These are phyloP conservation scores for Neofusicoccum parvum DNA, from an alignment of 2,329 filamentous ascomycete species.

Conservation along the genomic window DNA sequence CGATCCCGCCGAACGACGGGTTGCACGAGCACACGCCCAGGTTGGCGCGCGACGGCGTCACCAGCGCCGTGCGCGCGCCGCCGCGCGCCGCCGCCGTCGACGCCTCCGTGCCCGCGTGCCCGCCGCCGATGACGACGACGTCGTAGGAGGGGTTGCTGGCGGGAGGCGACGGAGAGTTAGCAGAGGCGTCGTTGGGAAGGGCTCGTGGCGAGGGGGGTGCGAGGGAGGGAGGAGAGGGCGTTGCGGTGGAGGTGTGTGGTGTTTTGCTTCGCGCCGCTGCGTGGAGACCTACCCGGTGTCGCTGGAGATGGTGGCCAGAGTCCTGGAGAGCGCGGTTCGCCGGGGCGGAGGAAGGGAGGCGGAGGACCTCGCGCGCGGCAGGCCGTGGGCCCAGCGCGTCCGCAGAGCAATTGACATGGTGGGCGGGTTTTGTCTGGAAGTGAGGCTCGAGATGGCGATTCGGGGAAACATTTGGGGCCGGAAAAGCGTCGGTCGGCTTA, in stretches of 20 bases:
- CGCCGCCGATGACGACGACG: constrained; percentile 93
- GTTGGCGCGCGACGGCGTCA: constrained; percentile 86
- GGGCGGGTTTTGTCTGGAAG: neutral
- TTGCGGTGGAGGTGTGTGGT: neutral
- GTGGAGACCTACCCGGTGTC: constrained; percentile 31
- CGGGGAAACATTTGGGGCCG: constrained; percentile 3
- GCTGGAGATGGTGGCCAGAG: constrained; percentile 50
- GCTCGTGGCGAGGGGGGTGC: no score
- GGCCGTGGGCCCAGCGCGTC: constrained; percentile 50
- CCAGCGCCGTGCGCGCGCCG: constrained; percentile 83
- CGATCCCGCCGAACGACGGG: constrained; percentile 96
- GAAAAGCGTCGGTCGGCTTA: neutral
- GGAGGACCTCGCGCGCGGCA: constrained; percentile 44
- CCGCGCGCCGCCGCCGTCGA: constrained; percentile 86
- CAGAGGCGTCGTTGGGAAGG: no score
- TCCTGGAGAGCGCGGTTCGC: constrained; percentile 29
- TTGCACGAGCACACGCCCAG: constrained; percentile 96
- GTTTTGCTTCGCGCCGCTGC: no score
- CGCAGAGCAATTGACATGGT: constrained; percentile 23
- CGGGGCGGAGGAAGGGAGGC: constrained; percentile 31
- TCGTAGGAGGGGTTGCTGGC: constrained; percentile 61
- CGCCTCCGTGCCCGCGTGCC: constrained; percentile 93
- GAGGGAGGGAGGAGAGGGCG: neutral
- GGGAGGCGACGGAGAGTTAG: no score
- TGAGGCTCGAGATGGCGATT: neutral